Evolutionary conservation across 331 rosid species (phyloP), one percentile per base, ranked within the genome.

Genomic region (Rhamnella rubrinervis): DNA sequence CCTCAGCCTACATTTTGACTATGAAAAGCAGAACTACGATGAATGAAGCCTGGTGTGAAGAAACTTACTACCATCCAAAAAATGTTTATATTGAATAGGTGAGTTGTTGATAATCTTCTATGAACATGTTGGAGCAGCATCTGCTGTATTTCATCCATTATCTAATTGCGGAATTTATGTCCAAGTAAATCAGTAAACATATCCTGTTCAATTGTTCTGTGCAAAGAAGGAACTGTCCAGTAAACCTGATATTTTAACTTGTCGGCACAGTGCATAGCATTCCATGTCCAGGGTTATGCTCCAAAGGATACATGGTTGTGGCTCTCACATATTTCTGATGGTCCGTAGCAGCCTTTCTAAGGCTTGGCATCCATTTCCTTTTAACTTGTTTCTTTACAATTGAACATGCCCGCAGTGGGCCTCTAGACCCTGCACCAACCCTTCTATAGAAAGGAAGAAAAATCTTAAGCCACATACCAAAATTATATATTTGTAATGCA

Each of bases 291-390:
- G 76, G 86, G 82, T 76, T 87, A 74, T 78, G 96, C 84, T 88
- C 96, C 79, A 88, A 67, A 70, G 98, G 98, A 71, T 93, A 93
- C 91, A 91, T 75, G 75, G 91, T 88, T 78, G 91, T 50, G 68
- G 89, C 69, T 78, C 87, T 84, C 70, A 82, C 86, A 77, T 77
- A 87, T 76, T 84, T 75, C 40, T 81, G 81, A 80, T 93, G 91
- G 21, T 81, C 83, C 8, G 70, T 71, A 31, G 93, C 95, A 7
- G 66, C 85, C 73, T 82, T 87, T 65, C 97, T 76, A 71, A 85
- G 83, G 65, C 77, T 82, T 73, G 80, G 61, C 7, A 71, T 62
- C 4, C 23, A 75, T 73, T 81, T 83, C 68, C 86, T 79, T 70
- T 81, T 81, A 51, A 71, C 65, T 80, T 80, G 95, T 77, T 81